Percentiles rank a stretch among this genome's conserved stretches.
Evolutionary conservation across 2,329 filamentous ascomycete species (phyloP).

Genomic region (Alternaria longipes): DNA sequence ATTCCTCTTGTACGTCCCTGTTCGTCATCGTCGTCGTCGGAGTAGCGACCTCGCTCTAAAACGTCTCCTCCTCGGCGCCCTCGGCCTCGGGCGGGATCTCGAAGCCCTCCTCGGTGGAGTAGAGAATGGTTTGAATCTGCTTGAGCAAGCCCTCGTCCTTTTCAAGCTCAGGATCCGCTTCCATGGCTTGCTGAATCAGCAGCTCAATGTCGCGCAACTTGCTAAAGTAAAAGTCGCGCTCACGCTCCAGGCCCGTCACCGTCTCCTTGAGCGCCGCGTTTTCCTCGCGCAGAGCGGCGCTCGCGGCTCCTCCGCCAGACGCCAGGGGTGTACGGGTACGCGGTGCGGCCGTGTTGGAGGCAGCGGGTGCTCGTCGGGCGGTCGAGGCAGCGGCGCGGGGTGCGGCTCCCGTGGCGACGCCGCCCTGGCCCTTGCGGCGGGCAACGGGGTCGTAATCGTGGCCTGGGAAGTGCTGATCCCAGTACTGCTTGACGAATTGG

Average conservation of each 20-base stretch:
- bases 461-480: slow-evolving; percentile 97
- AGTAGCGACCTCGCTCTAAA: slow-evolving; percentile 27
- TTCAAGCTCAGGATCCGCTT: slow-evolving; percentile 90
- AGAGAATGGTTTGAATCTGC: slow-evolving; percentile 95
- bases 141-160: slow-evolving; percentile 94
- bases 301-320: slow-evolving; percentile 66
- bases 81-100: slow-evolving; percentile 87
- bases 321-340: slow-evolving; percentile 53
- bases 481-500: slow-evolving; percentile 95
- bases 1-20: not conserved
- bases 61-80: slow-evolving; percentile 75
- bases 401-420: slow-evolving; percentile 59
- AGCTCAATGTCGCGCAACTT: slow-evolving; percentile 98
- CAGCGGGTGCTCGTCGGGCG: slow-evolving; percentile 56
- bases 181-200: slow-evolving; percentile 89
- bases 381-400: slow-evolving; percentile 60
- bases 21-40: not conserved
- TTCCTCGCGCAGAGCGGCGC: slow-evolving; percentile 81
- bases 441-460: slow-evolving; percentile 93
- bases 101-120: slow-evolving; percentile 87
- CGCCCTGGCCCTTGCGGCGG: slow-evolving; percentile 80
- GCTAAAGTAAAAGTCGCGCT: slow-evolving; percentile 99
- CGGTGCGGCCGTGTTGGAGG: slow-evolving; percentile 51
- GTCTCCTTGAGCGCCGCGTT: slow-evolving; percentile 92
- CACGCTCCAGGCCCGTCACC: slow-evolving; percentile 91